These are phyloP conservation scores for Fusarium paranaense DNA, from an alignment of 2,329 filamentous ascomycete species.

Conservation along the genomic window DNA sequence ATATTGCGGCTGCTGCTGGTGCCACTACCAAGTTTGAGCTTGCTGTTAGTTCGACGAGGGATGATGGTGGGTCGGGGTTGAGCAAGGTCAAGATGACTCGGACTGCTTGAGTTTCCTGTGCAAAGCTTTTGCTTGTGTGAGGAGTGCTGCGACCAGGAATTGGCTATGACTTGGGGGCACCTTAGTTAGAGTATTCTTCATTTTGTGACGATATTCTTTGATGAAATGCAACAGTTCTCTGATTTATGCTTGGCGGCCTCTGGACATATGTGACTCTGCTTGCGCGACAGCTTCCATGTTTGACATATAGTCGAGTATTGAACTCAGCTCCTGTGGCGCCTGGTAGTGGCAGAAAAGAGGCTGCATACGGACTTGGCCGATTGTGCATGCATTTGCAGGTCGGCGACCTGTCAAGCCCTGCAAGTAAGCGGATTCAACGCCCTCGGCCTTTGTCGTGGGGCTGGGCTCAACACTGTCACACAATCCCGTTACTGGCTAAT, in stretches of 20 bases:
- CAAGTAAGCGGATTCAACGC: neutral
- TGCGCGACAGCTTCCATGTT: neutral
- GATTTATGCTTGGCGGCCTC: neutral
- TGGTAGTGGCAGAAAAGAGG: neutral
- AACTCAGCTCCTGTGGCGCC: neutral
- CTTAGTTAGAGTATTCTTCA: neutral
- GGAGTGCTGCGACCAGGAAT: neutral
- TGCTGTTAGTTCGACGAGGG: constrained; percentile 16
- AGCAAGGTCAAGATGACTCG: constrained; percentile 25
- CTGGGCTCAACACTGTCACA: neutral
- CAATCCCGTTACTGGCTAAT: neutral
- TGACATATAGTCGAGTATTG: neutral
- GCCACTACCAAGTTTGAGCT: constrained; percentile 20
- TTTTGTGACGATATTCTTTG: neutral
- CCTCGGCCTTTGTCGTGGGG: neutral
- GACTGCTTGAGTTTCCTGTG: neutral
- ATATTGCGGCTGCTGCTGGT: constrained; percentile 6
- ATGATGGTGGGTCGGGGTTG: constrained; percentile 18
- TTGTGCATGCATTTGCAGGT: neutral
- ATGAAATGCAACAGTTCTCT: neutral
- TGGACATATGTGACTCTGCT: neutral
- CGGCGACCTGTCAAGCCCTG: neutral
- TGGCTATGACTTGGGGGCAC: neutral
- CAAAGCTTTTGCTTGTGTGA: neutral
- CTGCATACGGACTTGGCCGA: neutral